These are phyloP conservation scores for Zizania latifolia DNA, from an alignment of 176 grass and related monocot species.

Conservation along the genomic window DNA sequence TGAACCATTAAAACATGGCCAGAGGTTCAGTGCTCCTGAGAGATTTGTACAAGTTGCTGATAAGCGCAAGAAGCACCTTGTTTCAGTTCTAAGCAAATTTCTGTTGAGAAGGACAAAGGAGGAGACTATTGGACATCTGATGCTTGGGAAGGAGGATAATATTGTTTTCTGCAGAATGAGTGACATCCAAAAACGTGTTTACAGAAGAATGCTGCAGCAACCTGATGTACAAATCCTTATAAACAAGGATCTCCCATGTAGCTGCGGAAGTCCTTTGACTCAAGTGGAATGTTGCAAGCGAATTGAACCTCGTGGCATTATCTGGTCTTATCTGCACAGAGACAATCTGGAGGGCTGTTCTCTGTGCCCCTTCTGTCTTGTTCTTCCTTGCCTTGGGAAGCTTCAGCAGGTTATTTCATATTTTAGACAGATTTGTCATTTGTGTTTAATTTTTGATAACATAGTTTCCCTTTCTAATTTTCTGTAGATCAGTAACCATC, in stretches of 20 bases:
- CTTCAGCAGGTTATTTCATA: constrained; percentile 76
- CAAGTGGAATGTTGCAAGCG: constrained; percentile 87
- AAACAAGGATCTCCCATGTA: constrained; percentile 88
- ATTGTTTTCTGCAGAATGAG: constrained; percentile 97
- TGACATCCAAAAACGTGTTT: constrained; percentile 89
- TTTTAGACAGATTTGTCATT: constrained; percentile 9
- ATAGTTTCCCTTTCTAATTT: constrained; percentile 1
- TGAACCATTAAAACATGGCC: constrained; percentile 85
- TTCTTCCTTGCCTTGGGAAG: constrained; percentile 95
- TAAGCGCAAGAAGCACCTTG: constrained; percentile 79
- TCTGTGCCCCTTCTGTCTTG: constrained; percentile 84
- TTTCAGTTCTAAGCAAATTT: constrained; percentile 70
- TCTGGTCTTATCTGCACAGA: constrained; percentile 94
- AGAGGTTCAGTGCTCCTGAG: constrained; percentile 85
- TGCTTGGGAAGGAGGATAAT: constrained; percentile 98
- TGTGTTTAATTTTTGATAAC: constrained; percentile 13
- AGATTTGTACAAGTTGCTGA: constrained; percentile 83
- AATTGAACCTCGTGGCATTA: constrained; percentile 75
- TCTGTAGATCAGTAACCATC: constrained; percentile 87
- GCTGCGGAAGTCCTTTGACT: constrained; percentile 75
- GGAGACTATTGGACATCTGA: constrained; percentile 94
- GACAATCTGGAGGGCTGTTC: constrained; percentile 81
- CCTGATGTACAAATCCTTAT: constrained; percentile 93
- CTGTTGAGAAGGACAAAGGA: constrained; percentile 93
- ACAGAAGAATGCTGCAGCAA: constrained; percentile 90